Percentiles rank a stretch among this genome's conserved stretches.
phyloP scores from a whole-genome alignment of 495 filamentous ascomycete genomes.

The Xylaria telfairii region DNA sequence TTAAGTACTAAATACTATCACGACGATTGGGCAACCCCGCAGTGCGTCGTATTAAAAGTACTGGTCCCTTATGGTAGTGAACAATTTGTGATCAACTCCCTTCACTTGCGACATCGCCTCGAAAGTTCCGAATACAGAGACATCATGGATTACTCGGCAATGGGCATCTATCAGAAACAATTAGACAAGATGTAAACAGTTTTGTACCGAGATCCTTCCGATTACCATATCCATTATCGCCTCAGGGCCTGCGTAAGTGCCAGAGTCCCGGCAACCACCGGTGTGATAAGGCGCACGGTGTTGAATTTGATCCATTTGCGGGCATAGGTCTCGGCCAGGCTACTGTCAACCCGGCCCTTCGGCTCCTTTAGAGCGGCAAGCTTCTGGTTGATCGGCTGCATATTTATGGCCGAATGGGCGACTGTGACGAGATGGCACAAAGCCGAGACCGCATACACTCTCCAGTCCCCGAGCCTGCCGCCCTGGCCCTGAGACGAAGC shows the following conservation, averaged over 20 bases:
- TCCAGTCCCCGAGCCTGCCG: slow-evolving; percentile 45
- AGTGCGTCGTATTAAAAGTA: not conserved
- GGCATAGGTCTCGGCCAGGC: slow-evolving; percentile 46
- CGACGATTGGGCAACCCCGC: not conserved
- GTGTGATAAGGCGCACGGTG: slow-evolving; percentile 45
- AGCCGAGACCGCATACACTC: slow-evolving; percentile 45
- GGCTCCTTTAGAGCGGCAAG: slow-evolving; percentile 44
- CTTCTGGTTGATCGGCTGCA: slow-evolving; percentile 58
- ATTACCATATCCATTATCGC: slow-evolving; percentile 13
- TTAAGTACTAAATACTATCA: not conserved
- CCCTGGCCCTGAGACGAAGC: slow-evolving; percentile 28
- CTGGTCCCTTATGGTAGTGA: not conserved
- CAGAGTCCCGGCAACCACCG: slow-evolving; percentile 47
- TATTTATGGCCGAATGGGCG: slow-evolving; percentile 55
- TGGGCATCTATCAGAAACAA: too few relatives aligned
- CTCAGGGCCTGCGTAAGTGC: slow-evolving; percentile 45
- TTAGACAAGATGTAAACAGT: not conserved
- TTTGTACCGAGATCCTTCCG: not conserved
- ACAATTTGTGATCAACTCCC: not conserved
- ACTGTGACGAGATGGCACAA: slow-evolving; percentile 50
- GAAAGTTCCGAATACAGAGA: not conserved
- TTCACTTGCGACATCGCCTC: too few relatives aligned
- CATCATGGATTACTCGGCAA: too few relatives aligned
- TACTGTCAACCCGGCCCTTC: slow-evolving; percentile 37
- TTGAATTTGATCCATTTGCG: slow-evolving; percentile 48